Conservation (phyloP, 2,329 filamentous ascomycete species). For the Dryadomyces quercus-mongolicae region DNA sequence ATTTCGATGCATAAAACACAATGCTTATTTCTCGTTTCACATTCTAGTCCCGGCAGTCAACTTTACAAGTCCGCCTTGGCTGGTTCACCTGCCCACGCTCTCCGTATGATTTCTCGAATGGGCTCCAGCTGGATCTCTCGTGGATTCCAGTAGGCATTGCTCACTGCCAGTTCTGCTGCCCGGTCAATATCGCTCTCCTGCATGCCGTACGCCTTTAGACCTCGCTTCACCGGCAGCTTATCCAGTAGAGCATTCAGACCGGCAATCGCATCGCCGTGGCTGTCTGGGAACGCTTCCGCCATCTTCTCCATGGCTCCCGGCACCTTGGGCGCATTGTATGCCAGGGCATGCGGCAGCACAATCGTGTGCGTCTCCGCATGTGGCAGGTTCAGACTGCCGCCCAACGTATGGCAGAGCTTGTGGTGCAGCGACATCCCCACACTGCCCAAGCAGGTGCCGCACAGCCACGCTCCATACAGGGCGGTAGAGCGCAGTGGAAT, state of each 20-base stretch:
- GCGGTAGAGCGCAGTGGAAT: slow-evolving; percentile 34
- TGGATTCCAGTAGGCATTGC: slow-evolving; percentile 47
- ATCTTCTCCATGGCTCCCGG: slow-evolving; percentile 39
- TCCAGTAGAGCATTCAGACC: slow-evolving; percentile 43
- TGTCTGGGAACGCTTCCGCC: slow-evolving; percentile 40
- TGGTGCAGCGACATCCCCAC: slow-evolving; percentile 54
- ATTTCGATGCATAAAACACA: background rate
- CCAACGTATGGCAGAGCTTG: slow-evolving; percentile 54
- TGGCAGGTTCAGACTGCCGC: slow-evolving; percentile 50
- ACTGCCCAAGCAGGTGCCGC: slow-evolving; percentile 45
- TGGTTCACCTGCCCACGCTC: slow-evolving; percentile 44
- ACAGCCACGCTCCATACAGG: slow-evolving; percentile 54
- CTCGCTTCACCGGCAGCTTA: slow-evolving; percentile 38
- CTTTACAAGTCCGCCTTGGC: slow-evolving; percentile 36
- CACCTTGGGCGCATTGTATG: slow-evolving; percentile 47
- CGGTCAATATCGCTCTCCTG: slow-evolving; percentile 44
- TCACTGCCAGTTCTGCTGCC: slow-evolving; percentile 41
- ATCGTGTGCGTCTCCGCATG: slow-evolving; percentile 55
- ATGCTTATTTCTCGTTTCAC: background rate
- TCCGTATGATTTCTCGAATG: slow-evolving; percentile 41
- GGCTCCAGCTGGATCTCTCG: slow-evolving; percentile 34
- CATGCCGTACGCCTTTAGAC: slow-evolving; percentile 41
- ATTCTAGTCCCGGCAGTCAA: background rate
- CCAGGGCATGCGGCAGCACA: slow-evolving; percentile 48
- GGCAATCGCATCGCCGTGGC: slow-evolving; percentile 43